These are phyloP conservation scores for Biscutella laevigata DNA, from an alignment of 441 rosid species.

Conservation along the genomic window DNA sequence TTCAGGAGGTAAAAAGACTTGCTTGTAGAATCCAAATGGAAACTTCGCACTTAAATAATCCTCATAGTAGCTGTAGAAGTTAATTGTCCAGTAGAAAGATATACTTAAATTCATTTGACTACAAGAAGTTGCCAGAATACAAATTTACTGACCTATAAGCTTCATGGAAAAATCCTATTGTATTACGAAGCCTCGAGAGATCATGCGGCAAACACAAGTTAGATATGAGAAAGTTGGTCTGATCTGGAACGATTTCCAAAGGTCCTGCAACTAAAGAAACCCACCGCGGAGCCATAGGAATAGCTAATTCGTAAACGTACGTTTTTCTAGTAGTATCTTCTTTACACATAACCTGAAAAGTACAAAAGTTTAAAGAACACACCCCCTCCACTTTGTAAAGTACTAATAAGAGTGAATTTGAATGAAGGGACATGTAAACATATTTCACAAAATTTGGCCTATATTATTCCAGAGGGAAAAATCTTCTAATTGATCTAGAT, in stretches of 20 bases:
- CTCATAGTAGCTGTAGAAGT: constrained; percentile 71
- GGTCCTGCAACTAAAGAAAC: constrained; percentile 89
- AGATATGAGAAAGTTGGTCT: constrained; percentile 50
- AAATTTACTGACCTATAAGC: constrained; percentile 62
- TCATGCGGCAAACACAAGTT: constrained; percentile 69
- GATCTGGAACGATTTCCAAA: constrained; percentile 76
- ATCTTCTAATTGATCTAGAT: not conserved
- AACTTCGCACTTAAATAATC: constrained; percentile 78
- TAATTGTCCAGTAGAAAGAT: constrained; percentile 22
- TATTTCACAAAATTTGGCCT: not conserved
- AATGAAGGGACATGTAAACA: constrained; percentile 1
- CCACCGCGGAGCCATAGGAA: constrained; percentile 76
- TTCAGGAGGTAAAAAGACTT: constrained; percentile 83
- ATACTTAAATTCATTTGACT: constrained; percentile 9
- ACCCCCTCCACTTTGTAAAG: not conserved
- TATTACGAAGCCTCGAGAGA: constrained; percentile 55
- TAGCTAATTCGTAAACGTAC: constrained; percentile 70
- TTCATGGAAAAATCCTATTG: constrained; percentile 75
- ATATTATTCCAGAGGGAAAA: not conserved
- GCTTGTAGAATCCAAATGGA: constrained; percentile 91
- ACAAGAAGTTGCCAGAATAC: not conserved
- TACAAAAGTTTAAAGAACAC: not conserved
- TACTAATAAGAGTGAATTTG: not conserved
- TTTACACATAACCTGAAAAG: constrained; percentile 70
- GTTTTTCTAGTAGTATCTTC: constrained; percentile 85